Evolutionary conservation across 371 early-diverging fungal species (phyloP).

Genomic region (Massospora cicadina): DNA sequence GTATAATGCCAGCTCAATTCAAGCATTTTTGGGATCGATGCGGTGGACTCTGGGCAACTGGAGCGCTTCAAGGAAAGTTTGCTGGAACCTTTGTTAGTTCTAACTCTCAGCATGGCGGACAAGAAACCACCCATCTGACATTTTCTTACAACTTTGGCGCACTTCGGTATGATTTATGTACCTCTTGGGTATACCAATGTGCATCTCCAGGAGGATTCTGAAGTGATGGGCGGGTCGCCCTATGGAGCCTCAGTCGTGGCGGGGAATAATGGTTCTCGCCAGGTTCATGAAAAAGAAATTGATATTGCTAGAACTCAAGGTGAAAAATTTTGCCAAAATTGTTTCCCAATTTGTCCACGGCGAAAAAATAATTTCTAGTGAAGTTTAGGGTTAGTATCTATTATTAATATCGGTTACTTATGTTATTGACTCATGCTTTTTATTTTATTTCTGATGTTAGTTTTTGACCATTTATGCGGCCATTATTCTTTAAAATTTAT

Average conservation of each 20-base stretch:
- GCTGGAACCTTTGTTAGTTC: slow-evolving; percentile 57
- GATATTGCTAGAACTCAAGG: slow-evolving; percentile 45
- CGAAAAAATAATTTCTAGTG: too few relatives aligned
- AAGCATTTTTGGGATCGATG: slow-evolving; percentile 51
- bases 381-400: too few relatives aligned
- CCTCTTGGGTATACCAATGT: slow-evolving; percentile 45
- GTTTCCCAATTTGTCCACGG: too few relatives aligned
- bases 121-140: slow-evolving; percentile 55
- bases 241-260: slow-evolving; percentile 23
- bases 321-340: slow-evolving; percentile 38
- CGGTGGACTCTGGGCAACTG: slow-evolving; percentile 48
- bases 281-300: slow-evolving; percentile 39
- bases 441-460: too few relatives aligned
- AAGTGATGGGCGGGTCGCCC: slow-evolving; percentile 44
- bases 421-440: too few relatives aligned
- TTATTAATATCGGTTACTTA: too few relatives aligned
- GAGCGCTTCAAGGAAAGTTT: slow-evolving; percentile 47
- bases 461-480: too few relatives aligned
- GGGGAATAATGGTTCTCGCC: slow-evolving; percentile 43
- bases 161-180: slow-evolving; percentile 66
- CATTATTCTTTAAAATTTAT: too few relatives aligned
- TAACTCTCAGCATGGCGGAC: slow-evolving; percentile 54
- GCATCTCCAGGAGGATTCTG: slow-evolving; percentile 26
- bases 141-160: slow-evolving; percentile 45
- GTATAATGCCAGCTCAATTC: slow-evolving; percentile 53